Base-by-base conservation (phyloP, 805 yeast species). In the Millerozyma acaciae region DNA sequence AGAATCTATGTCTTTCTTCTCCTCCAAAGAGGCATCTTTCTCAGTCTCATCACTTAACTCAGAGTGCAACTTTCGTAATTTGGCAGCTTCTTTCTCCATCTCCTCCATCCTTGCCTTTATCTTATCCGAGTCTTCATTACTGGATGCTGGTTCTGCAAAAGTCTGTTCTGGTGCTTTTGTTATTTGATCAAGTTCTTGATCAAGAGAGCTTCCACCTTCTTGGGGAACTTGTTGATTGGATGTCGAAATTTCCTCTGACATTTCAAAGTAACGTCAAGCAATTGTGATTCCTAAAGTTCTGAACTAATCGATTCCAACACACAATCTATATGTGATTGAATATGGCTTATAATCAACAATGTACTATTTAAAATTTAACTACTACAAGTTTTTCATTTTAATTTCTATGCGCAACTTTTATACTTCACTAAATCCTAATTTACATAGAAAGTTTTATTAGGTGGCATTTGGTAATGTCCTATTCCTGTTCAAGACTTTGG, bases 1-100 rank as follows among this genome's bases (percentile, higher is more conserved):
- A 4, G 82, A 68, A 53, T 86, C 95, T n/a, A 79, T 70, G 35
- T 80, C 88, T 44, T 73, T 75, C 48, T 73, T 76, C 45, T 70
- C 58, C 24, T 54, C 57, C 20, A 69, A 51, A 60, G 80, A 40
- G 47, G 53, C 41, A 54, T 21, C 38, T 21, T 33, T 24, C 18
- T 25, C 20, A 5, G 30, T 12, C 19, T 42, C 44, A 9, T 28
- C 25, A 17, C 40, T 34, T 33, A 51, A 35, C 37, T 52, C 43
- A 16, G 57, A 69, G 40, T 81, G 84, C 50, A 81, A 60, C 43
- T 75, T 80, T 35, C 80, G 65, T 24, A 83, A 61, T 46, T 68
- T 68, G 3, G 75, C 76, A 5, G 84, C 78, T 50, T 83, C 89
- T 34, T 70, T 71, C 42, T 76, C 79, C 70, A 81, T 73, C 43